Evolutionary conservation across 2,329 filamentous ascomycete genomes (phyloP), one percentile per base, ranked within the genome.

Genomic region (Trichoderma harzianum): DNA sequence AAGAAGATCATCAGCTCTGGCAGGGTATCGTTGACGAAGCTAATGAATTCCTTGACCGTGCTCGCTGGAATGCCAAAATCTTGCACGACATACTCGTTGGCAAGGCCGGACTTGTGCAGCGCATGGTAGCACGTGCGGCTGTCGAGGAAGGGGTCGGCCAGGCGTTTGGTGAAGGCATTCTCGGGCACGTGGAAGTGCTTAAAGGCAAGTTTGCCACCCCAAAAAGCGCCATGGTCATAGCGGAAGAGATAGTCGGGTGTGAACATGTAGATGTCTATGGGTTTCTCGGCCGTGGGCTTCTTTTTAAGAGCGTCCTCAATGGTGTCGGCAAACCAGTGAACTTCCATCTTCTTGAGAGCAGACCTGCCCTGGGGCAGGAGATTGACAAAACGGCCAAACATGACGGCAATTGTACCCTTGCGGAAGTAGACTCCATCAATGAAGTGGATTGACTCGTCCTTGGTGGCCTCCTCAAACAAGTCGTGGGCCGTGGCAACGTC

Each of bases 371-470:
- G 78, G 72, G 77, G 78, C 0, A 77, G 74, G 0, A 76, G 73
- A 62, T 88, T 78, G 1, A 82, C 80, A 63, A 88, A 80, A 43
- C 81, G 81, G 2, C 87, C 87, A 12, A 83, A 82, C 79, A 88
- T 86, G 71, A 89, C 80, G 5, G 86, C 83, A 5, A 87, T 86
- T 18, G 79, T 79, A 53, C 80, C 78, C 61, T 80, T 79, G 4
- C 83, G 81, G 76, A 84, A 89, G 68, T 88, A 79, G 55, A 89
- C 88, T 7, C 86, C 88, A 71, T 90, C 89, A 34, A 91, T 82
- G 75, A 88, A 90, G 72, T 89, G 87, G 32, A 80, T 78, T 11
- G 71, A 70, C 34, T 77, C 75, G 47, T 75, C 72, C 32, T 76
- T 74, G 43, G 69, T 73, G 39, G 76, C 76, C 32, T 75, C 80